Conservation (phyloP, 140 eudicot species). For the Anethum foeniculum region DNA sequence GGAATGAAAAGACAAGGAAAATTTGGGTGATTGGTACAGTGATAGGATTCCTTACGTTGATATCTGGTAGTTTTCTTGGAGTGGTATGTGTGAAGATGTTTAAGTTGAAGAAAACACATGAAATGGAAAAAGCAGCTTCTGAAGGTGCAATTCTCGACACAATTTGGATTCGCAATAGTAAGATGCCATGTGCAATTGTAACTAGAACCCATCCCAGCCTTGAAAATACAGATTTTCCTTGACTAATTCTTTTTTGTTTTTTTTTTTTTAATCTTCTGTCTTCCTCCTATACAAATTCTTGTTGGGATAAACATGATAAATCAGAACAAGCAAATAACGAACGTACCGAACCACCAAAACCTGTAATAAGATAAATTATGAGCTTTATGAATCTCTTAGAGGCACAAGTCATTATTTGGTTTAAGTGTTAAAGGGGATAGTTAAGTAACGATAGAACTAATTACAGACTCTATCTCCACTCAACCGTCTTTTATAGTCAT, state of each 20-base stretch:
- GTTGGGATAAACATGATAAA: not conserved
- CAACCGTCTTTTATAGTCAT: not conserved
- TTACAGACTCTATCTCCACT: not conserved
- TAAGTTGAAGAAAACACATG: constrained; percentile 30
- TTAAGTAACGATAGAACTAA: not conserved
- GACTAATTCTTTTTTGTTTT: too few relatives aligned
- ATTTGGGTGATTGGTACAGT: constrained; percentile 32
- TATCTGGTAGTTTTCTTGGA: constrained; percentile 22
- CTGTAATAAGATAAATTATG: not conserved
- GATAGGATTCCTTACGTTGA: constrained; percentile 10
- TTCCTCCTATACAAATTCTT: not conserved
- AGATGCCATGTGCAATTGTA: constrained; percentile 60
- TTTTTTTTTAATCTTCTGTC: too few relatives aligned
- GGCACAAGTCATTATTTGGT: not conserved
- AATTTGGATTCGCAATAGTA: constrained; percentile 47
- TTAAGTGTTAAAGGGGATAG: not conserved
- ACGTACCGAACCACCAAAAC: not conserved
- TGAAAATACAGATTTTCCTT: constrained; percentile 35
- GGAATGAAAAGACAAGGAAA: constrained; percentile 24
- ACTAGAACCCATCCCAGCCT: constrained; percentile 59
- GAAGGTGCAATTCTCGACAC: constrained; percentile 49
- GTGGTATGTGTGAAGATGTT: constrained; percentile 22
- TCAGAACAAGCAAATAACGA: not conserved
- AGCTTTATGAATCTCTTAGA: not conserved
- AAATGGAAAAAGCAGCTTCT: constrained; percentile 39